A percentile compares a stretch with the other conserved stretches of the same genome.
Evolutionary conservation across 208 protist genomes (phyloP).

Genomic region (Trypanosoma brucei): DNA sequence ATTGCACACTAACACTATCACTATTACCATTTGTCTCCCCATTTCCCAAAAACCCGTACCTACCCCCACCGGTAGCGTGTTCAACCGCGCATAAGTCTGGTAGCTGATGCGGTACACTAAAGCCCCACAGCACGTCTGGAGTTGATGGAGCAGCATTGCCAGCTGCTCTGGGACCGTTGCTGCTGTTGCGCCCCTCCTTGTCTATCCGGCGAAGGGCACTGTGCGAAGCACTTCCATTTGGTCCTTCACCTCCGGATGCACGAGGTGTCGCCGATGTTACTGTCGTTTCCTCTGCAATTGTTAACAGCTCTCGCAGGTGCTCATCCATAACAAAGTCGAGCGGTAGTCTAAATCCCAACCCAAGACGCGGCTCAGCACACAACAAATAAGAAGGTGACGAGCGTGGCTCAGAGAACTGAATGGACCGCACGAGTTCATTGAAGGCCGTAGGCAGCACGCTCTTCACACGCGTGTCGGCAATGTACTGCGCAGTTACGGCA

Average conservation of each 20-base stretch:
- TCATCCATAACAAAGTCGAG: conserved; percentile 60
- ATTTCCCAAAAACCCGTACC: not conserved
- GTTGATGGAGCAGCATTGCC: conserved; percentile 1
- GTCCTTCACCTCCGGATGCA: conserved; percentile 2
- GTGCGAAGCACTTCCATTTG: not conserved
- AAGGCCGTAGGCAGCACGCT: conserved; percentile 63
- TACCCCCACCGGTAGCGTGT: not conserved
- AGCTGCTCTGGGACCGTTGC: not conserved
- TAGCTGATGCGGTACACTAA: conserved; percentile 11
- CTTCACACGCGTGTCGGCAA: conserved; percentile 53
- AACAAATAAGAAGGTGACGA: conserved; percentile 78
- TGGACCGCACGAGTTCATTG: conserved; percentile 65
- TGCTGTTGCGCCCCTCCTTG: not conserved
- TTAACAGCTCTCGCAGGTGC: conserved; percentile 33
- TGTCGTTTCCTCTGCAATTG: conserved; percentile 19
- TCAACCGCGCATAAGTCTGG: conserved; percentile 1
- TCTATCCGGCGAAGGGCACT: not conserved
- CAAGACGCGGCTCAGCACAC: conserved; percentile 74
- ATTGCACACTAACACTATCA: conserved; percentile 14
- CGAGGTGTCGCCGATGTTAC: conserved; percentile 5
- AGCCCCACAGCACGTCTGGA: not conserved
- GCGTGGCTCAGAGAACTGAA: conserved; percentile 47
- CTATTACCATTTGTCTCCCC: not conserved
- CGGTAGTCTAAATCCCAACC: conserved; percentile 74
- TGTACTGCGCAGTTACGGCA: conserved; percentile 78